These are phyloP conservation scores for Microglena sp. DNA, from an alignment of 139 green algal species.

Conservation along the genomic window DNA sequence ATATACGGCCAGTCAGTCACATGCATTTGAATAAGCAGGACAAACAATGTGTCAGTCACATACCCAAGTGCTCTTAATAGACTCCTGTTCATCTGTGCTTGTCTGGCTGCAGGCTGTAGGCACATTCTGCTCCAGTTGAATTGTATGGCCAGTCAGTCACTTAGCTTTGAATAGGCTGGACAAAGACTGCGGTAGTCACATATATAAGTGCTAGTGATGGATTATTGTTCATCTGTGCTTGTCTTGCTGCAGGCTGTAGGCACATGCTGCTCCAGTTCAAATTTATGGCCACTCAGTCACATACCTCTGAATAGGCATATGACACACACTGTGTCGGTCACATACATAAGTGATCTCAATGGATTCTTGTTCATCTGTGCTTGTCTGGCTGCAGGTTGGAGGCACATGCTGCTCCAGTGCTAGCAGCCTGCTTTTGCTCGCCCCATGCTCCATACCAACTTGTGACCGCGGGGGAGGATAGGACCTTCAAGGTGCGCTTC, in stretches of 20 bases:
- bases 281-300: neutral
- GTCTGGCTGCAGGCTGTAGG: too few relatives aligned
- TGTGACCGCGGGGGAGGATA: conserved; percentile 27
- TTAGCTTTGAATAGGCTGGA: too few relatives aligned
- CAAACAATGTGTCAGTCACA: neutral
- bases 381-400: conserved; percentile 17
- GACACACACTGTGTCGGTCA: neutral
- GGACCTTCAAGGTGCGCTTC: conserved; percentile 26
- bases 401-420: conserved; percentile 22
- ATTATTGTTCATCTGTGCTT: too few relatives aligned
- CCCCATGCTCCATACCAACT: conserved; percentile 20
- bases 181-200: too few relatives aligned
- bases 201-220: too few relatives aligned
- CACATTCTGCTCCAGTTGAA: too few relatives aligned
- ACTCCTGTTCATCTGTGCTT: too few relatives aligned
- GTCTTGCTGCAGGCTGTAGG: too few relatives aligned
- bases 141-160: too few relatives aligned
- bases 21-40: neutral
- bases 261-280: too few relatives aligned
- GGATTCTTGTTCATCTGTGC: neutral
- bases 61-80: too few relatives aligned
- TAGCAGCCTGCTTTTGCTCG: conserved; percentile 17
- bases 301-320: neutral
- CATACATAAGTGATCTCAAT: neutral
- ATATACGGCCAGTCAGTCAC: neutral